Percentiles rank a stretch among this genome's conserved stretches.
Evolutionary conservation across 169 alveolate genomes (phyloP).

Genomic region (Plasmodium chabaudi): DNA sequence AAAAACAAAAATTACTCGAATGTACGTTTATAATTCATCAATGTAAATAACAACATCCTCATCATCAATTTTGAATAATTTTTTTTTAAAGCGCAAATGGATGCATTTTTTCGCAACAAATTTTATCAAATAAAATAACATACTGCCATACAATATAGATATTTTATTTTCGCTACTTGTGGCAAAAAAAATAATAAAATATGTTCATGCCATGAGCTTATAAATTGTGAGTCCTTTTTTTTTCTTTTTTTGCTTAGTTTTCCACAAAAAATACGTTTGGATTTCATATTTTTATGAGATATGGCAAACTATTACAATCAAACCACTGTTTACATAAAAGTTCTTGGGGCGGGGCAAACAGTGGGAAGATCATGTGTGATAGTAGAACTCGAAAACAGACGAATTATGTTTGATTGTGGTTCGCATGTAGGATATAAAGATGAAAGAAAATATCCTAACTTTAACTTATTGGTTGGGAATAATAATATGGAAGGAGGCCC

Average conservation of each 20-base stretch:
- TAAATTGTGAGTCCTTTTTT: not conserved
- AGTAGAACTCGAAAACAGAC: conserved; percentile 93
- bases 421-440: conserved; percentile 96
- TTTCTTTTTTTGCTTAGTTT: not conserved
- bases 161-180: no score
- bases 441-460: conserved; percentile 96
- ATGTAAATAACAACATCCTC: no score
- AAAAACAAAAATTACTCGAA: no score
- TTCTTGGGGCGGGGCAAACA: conserved; percentile 99
- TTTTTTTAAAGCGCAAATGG: no score
- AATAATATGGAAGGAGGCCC: not conserved
- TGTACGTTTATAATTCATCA: no score
- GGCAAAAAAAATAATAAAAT: no score
- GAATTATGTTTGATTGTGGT: conserved; percentile 98
- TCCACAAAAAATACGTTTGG: not conserved
- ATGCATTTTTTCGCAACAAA: no score
- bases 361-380: conserved; percentile 98
- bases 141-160: no score
- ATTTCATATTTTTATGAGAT: not conserved
- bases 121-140: no score
- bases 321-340: conserved; percentile 79
- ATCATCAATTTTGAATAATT: no score
- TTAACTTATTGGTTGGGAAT: conserved; percentile 82
- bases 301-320: conserved; percentile 26
- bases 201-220: no score